Base-by-base conservation (phyloP, 2,329 filamentous ascomycete species). In the Botrytis deweyae region DNA sequence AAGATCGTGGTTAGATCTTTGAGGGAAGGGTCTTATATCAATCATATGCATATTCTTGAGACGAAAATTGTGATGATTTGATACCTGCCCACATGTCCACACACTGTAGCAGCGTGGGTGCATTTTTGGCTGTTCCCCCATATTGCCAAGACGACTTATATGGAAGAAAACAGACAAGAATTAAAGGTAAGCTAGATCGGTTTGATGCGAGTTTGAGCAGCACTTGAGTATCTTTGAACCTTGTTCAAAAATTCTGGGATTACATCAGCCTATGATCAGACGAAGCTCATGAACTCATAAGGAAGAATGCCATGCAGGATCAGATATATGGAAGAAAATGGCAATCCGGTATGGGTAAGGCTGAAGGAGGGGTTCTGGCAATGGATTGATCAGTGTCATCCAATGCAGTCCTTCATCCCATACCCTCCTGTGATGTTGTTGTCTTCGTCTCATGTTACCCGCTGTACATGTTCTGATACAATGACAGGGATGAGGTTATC, bases 401-500 rank as follows among this genome's bases (percentile, higher is more conserved):
- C 44, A 38, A 72, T 72, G 62, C 20, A 36, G 52, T 18, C 44
- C 1, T 72, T 65, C 70, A 65, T 71, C 58, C 49, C 8, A 63
- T 38, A 22, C 29, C 52, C 52, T 18, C 52, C 52, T 58, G 7
- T 29, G n/a, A 58, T 33, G n/a, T 58, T 22, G 6, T 12, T 49
- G 25, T 42, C n/a, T 55, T 65, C 36, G 70, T 72, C 61, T 72
- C 61, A 55, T 72, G 20, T 72, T 65, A 58, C 25, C 59, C 42
- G 58, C 44, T 46, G 25, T 16, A n/a, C 25, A 55, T n/a, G 61
- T 44, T 65, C 36, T 65, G 70, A 65, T 36, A 72, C 61, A 36
- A 8, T 29, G 33, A 25, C 38, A 63, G 12, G 36, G 38, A 29
- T 29, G 33, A 7, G 65, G 64, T 25, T 49, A 16, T 38, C 25